phyloP scores from a whole-genome alignment of 1,284 basidiomycete genomes.

The Polyporus tsugae region DNA sequence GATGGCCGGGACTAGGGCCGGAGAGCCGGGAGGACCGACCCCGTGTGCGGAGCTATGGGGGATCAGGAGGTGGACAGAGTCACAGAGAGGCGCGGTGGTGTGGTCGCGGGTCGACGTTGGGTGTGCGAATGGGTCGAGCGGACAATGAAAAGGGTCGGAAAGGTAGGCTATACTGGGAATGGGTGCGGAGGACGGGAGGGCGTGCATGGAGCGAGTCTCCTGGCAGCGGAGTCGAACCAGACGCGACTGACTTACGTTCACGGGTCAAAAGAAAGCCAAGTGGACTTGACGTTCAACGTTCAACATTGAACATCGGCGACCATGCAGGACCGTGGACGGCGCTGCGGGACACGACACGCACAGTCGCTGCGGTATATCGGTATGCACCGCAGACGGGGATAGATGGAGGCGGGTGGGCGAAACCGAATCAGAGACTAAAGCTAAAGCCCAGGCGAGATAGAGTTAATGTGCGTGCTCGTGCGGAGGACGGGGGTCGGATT shows the following conservation, averaged over 20 bases:
- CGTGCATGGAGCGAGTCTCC: not conserved
- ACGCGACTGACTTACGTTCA: not conserved
- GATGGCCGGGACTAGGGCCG: not conserved
- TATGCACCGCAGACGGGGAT: not conserved
- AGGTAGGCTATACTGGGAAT: not conserved
- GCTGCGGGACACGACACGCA: not conserved
- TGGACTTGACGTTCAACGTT: not conserved
- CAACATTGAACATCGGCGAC: not conserved
- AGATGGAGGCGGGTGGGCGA: not conserved
- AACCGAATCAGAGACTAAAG: not conserved
- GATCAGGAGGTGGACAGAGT: constrained; percentile 2
- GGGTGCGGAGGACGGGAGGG: not conserved
- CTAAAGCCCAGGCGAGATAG: not conserved
- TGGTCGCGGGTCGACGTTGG: not conserved
- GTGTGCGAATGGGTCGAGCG: constrained; percentile 2
- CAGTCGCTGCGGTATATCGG: not conserved
- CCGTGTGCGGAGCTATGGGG: constrained; percentile 3
- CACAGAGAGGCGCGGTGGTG: not conserved
- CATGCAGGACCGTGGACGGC: not conserved
- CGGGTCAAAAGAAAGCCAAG: not conserved
- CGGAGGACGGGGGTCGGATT: not conserved
- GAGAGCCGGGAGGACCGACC: not conserved
- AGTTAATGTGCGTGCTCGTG: not conserved
- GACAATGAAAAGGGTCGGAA: constrained; percentile 2
- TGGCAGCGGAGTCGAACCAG: not conserved